These are phyloP conservation scores for Pterulicium gracile DNA, from an alignment of 1,284 basidiomycete species.

Conservation along the genomic window DNA sequence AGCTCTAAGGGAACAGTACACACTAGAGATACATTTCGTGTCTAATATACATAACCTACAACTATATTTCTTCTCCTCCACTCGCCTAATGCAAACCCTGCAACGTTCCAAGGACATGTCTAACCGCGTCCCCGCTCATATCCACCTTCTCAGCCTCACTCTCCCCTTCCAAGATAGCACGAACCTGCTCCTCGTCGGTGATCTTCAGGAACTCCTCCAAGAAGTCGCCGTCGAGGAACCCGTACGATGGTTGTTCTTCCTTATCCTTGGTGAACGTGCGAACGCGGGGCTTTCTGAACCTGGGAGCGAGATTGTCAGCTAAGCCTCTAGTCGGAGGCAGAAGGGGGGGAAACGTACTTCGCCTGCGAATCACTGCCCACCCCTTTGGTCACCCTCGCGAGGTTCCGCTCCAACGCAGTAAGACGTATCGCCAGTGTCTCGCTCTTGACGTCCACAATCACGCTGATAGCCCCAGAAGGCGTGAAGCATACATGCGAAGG, in stretches of 20 bases:
- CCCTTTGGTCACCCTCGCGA: slow-evolving; percentile 44
- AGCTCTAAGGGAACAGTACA: neutral
- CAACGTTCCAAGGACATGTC: slow-evolving; percentile 43
- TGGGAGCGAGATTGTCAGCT: slow-evolving; percentile 5
- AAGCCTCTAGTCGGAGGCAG: slow-evolving; percentile 1
- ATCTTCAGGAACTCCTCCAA: slow-evolving; percentile 57
- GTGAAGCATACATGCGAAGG: slow-evolving; percentile 73
- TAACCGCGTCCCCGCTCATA: slow-evolving; percentile 31
- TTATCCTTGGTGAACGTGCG: slow-evolving; percentile 25
- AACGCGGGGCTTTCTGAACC: neutral
- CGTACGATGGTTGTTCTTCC: slow-evolving; percentile 43
- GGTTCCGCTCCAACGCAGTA: slow-evolving; percentile 70
- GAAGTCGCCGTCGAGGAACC: slow-evolving; percentile 89
- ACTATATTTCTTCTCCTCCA: neutral
- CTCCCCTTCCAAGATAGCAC: slow-evolving; percentile 40
- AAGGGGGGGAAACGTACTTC: slow-evolving; percentile 31
- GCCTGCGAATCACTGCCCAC: slow-evolving; percentile 57
- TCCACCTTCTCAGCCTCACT: slow-evolving; percentile 44
- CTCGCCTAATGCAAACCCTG: slow-evolving; percentile 52
- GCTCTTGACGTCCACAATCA: slow-evolving; percentile 57
- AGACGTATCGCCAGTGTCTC: slow-evolving; percentile 49
- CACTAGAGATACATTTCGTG: neutral
- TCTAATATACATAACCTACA: neutral
- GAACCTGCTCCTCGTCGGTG: slow-evolving; percentile 21
- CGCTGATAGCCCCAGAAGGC: slow-evolving; percentile 69